Conservation (phyloP, 352 stramenopile genomes). For the Phytophthora cajani region DNA sequence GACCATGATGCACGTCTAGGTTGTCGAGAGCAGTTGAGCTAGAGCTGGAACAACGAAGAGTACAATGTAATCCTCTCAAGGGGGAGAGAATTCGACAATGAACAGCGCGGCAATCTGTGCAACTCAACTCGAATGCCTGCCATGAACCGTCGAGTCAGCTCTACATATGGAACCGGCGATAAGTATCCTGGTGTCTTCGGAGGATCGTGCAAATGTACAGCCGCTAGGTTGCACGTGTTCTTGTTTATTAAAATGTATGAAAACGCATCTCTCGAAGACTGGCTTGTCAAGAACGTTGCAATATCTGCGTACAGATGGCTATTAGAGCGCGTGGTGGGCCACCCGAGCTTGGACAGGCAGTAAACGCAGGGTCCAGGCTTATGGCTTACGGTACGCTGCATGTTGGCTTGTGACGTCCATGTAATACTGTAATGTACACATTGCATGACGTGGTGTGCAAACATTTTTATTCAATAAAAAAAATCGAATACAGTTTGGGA, state of each 20-base stretch:
- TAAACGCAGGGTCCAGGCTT: background rate
- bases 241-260: background rate
- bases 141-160: background rate
- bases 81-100: conserved; percentile 21
- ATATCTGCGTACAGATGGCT: conserved; percentile 6
- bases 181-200: conserved; percentile 1
- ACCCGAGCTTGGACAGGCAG: conserved; percentile 1
- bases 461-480: no score
- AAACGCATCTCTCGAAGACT: background rate
- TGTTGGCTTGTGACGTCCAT: no score
- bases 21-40: background rate
- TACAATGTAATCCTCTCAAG: conserved; percentile 14
- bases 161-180: conserved; percentile 16
- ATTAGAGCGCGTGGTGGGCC: background rate
- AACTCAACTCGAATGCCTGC: background rate
- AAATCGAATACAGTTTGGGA: no score
- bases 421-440: no score
- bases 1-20: conserved; percentile 26
- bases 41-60: background rate
- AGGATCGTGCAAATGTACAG: background rate
- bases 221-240: background rate
- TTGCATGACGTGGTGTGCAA: no score
- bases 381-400: no score
- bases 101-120: background rate
- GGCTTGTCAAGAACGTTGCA: background rate